Conservation (phyloP, 345 rosid genomes). For the Dovyalis caffra region DNA sequence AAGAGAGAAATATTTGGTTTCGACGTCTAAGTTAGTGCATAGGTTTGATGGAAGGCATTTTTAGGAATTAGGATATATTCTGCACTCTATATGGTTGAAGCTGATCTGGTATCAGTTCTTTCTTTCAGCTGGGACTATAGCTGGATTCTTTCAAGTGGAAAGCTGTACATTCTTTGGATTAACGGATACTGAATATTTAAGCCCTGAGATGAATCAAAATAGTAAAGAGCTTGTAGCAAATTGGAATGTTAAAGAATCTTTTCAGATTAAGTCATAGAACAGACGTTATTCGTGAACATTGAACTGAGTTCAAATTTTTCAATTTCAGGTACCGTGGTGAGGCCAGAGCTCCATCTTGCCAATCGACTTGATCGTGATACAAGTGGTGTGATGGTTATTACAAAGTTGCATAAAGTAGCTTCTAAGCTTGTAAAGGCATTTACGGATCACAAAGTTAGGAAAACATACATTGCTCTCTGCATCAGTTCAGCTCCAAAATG, state of each 20-base stretch:
- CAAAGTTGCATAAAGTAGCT: slow-evolving; percentile 85
- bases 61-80: too few species aligned
- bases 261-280: neutral
- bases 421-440: slow-evolving; percentile 81
- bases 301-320: slow-evolving; percentile 1
- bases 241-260: neutral
- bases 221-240: too few species aligned
- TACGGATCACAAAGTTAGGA: slow-evolving; percentile 64
- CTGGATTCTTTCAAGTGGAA: neutral
- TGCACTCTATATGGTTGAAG: neutral
- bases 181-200: neutral
- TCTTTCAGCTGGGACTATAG: neutral
- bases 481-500: slow-evolving; percentile 65
- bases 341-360: slow-evolving; percentile 71
- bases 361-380: slow-evolving; percentile 94
- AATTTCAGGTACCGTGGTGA: slow-evolving; percentile 30
- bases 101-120: neutral
- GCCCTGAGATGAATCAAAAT: neutral
- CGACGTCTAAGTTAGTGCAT: too few species aligned
- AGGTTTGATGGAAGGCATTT: too few species aligned
- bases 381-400: slow-evolving; percentile 79
- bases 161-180: neutral
- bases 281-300: slow-evolving; percentile 4
- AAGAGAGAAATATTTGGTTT: too few species aligned
- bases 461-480: slow-evolving; percentile 75